Base-by-base conservation (phyloP, 352 stramenopile genomes). In the Globisporangium camurandrum region DNA sequence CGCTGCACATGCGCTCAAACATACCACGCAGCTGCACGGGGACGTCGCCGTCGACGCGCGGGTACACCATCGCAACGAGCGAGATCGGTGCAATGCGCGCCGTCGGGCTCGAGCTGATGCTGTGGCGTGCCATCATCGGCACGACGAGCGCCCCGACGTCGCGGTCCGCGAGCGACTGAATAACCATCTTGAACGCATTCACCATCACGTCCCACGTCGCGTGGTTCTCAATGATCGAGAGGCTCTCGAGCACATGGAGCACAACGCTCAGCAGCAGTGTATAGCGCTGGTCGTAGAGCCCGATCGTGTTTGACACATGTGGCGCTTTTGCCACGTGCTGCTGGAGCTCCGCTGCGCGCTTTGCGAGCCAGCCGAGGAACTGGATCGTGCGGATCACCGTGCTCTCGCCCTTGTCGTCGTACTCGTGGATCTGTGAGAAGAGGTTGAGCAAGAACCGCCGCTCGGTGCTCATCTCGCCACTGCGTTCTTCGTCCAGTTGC, bases 201-300 rank as follows among this genome's bases (percentile, higher is more conserved):
- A 93, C 82, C 76, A 94, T 92, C 26, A 90, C 81, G 23, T 94
- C 83, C 84, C 84, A 95, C 28, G 82, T 93, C 19, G 82, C 75
- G 56, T 90, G 82, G 56, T 95, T 95, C 48, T 95, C 84, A 42
- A 95, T 95, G 54, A 93, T 92, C 12, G 80, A 89, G 22, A 91
- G 66, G 34, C 79, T 88, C 52, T 95, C 84, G 23, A 95, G 68
- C 43, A 95, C 75, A 43, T 93, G 74, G 28, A 88, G 59, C 20
- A 92, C 67, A 19, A 95, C 72, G 27, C 74, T 74, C 31, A 95
- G 57, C 30, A 95, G 57, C 19, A 89, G 49, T 38, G 78, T 79
- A 52, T 89, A 88, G 11, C 77, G 71, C 54, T 75, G 60, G 14
- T 54, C 63, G 43, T 55, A 73, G 36, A 60, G 57, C 1, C 59